phyloP scores from a whole-genome alignment of 441 rosid genomes.

The Corymbia calophylla region DNA sequence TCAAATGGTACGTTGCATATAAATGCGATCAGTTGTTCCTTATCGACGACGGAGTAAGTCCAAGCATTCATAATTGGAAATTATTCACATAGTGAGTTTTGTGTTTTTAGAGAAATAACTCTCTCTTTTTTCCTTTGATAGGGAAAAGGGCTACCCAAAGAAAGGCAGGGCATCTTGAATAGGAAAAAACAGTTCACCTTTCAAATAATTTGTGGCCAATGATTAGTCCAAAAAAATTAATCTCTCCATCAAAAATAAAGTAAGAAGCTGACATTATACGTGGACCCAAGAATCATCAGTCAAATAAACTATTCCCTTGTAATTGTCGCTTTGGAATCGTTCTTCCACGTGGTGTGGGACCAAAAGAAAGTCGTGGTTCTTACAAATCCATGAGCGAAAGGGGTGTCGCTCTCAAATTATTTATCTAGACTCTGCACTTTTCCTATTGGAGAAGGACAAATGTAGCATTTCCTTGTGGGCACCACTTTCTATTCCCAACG shows the following conservation, averaged over 20 bases:
- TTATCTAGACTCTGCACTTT: not conserved
- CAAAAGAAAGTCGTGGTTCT: not conserved
- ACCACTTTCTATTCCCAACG: not conserved
- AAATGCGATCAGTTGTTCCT: not conserved
- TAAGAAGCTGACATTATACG: not conserved
- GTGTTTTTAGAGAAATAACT: not conserved
- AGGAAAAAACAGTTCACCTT: not conserved
- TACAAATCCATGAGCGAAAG: not conserved
- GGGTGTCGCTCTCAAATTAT: not conserved
- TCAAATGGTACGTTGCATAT: not conserved
- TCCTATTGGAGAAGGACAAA: not conserved
- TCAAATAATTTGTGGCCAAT: not conserved
- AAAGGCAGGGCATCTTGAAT: not conserved
- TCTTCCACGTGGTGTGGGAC: not conserved
- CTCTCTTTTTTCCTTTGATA: too few species aligned
- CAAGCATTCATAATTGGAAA: accelerated
- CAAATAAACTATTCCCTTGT: not conserved
- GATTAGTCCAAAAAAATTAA: not conserved
- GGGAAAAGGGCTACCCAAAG: not conserved
- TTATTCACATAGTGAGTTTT: not conserved
- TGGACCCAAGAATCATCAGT: not conserved
- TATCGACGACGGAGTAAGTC: accelerated
- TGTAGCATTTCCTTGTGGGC: not conserved
- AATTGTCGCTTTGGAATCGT: not conserved
- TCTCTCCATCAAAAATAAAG: not conserved